Conservation (phyloP, 768 basidiomycete species). For the Sarcodon sp. region DNA sequence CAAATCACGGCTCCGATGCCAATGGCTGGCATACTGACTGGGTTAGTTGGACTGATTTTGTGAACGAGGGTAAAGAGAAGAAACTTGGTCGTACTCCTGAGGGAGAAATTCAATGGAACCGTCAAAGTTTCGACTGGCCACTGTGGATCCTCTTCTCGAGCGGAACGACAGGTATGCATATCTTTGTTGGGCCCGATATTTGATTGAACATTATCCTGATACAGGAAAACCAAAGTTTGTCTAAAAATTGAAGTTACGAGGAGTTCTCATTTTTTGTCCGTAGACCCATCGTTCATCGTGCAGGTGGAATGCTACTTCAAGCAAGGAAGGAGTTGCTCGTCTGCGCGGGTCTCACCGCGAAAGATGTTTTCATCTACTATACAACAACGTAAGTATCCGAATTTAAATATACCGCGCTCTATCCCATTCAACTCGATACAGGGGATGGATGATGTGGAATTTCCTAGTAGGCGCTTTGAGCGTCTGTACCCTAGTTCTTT, state of each 20-base stretch:
- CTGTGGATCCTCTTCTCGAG: constrained; percentile 82
- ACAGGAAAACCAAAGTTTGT: constrained; percentile 39
- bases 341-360: constrained; percentile 49
- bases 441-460: constrained; percentile 92
- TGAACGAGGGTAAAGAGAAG: constrained; percentile 29
- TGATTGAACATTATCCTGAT: neutral
- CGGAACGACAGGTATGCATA: constrained; percentile 56
- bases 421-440: constrained; percentile 13
- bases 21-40: constrained; percentile 33
- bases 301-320: constrained; percentile 69
- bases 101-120: constrained; percentile 53
- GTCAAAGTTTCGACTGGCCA: constrained; percentile 60
- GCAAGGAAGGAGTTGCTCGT: constrained; percentile 59
- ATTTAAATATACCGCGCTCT: neutral
- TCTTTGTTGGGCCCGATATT: neutral
- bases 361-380: constrained; percentile 75
- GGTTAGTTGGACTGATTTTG: constrained; percentile 41
- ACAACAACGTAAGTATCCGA: constrained; percentile 52
- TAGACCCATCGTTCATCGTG: constrained; percentile 69
- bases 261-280: neutral
- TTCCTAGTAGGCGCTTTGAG: constrained; percentile 59
- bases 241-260: neutral
- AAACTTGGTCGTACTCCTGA: constrained; percentile 33
- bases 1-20: constrained; percentile 15
- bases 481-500: constrained; percentile 58